These are phyloP conservation scores for Parafenestella ontariensis DNA, from an alignment of 2,329 filamentous ascomycete species.

Conservation along the genomic window DNA sequence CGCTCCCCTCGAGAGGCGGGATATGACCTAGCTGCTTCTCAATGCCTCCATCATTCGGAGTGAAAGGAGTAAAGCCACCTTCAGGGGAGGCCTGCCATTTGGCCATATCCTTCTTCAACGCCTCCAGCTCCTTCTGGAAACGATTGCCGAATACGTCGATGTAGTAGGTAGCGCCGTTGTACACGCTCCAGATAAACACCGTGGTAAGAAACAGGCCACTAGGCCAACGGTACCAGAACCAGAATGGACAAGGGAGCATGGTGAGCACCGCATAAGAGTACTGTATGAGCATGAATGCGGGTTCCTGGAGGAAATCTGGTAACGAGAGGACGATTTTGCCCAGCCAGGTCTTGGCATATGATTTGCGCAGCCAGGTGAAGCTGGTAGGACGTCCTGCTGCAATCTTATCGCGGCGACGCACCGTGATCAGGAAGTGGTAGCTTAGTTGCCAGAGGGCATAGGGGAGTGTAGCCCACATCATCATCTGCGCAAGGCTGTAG, in stretches of 20 bases:
- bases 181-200: conserved; percentile 94
- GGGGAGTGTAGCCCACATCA: conserved; percentile 90
- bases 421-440: conserved; percentile 95
- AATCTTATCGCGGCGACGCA: conserved; percentile 94
- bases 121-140: conserved; percentile 95
- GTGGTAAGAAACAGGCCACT: conserved; percentile 77
- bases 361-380: conserved; percentile 94
- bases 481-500: conserved; percentile 83
- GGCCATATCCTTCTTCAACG: conserved; percentile 84
- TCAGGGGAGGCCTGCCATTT: conserved; percentile 73
- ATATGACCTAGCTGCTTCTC: conserved; percentile 40
- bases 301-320: conserved; percentile 78
- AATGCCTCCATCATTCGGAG: conserved; percentile 23
- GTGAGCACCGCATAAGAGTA: conserved; percentile 89
- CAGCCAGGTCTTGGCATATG: conserved; percentile 88
- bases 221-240: conserved; percentile 88
- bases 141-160: conserved; percentile 97
- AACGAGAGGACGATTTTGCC: conserved; percentile 83
- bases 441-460: conserved; percentile 91
- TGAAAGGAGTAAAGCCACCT: conserved; percentile 31
- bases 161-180: conserved; percentile 97
- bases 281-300: conserved; percentile 95
- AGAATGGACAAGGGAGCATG: conserved; percentile 92
- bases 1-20: conserved; percentile 37
- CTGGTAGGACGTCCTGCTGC: conserved; percentile 93